A percentile compares a stretch with the other conserved stretches of the same genome.
These are phyloP conservation scores for Daldinia childiae DNA, from an alignment of 495 filamentous ascomycete species.

Conservation along the genomic window DNA sequence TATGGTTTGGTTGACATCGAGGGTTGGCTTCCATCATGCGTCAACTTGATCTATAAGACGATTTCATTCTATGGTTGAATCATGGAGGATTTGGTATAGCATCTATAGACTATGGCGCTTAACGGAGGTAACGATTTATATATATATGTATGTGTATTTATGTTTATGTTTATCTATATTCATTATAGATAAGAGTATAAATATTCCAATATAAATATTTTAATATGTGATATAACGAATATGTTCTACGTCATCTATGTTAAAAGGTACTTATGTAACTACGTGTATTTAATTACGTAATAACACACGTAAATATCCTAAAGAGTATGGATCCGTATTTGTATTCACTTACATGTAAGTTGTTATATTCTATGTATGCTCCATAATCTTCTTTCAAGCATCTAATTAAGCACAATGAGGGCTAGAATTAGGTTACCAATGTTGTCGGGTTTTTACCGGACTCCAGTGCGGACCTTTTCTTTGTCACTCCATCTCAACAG, in stretches of 20 bases:
- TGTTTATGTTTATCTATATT: too few relatives aligned
- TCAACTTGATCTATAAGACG: background rate
- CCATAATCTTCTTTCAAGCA: background rate
- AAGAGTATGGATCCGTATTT: too few relatives aligned
- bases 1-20: background rate
- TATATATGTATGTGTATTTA: background rate
- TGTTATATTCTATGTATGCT: conserved; percentile 1
- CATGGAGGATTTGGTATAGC: background rate
- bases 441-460: background rate
- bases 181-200: too few relatives aligned
- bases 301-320: too few relatives aligned
- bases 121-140: background rate
- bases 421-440: background rate
- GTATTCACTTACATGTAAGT: background rate
- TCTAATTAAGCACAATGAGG: background rate
- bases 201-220: too few relatives aligned
- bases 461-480: conserved; percentile 40
- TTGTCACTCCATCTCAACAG: conserved; percentile 41
- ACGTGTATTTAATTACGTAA: too few relatives aligned
- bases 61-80: background rate
- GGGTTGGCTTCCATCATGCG: background rate
- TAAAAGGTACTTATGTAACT: too few relatives aligned
- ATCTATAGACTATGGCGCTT: background rate
- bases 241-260: too few relatives aligned
- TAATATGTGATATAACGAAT: too few relatives aligned